phyloP scores from a whole-genome alignment of 2,329 filamentous ascomycete genomes.

The Ascocoryne sarcoides region DNA sequence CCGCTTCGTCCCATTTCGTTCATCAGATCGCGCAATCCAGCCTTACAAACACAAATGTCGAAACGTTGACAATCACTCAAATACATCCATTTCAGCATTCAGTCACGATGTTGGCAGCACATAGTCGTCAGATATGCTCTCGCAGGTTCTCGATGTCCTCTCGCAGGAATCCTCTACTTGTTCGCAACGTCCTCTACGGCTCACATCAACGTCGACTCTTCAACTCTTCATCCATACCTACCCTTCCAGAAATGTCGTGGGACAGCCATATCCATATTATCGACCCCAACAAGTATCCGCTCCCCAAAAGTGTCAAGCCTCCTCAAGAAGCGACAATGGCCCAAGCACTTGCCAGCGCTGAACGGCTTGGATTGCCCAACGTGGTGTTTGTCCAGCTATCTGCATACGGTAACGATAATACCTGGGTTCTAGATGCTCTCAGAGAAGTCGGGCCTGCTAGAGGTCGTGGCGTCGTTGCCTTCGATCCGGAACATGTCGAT shows the following conservation, averaged over 20 bases:
- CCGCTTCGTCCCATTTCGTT: too few relatives aligned
- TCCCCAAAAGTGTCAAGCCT: conserved; percentile 42
- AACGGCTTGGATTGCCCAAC: conserved; percentile 44
- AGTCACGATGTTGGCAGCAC: not conserved
- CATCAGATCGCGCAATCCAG: too few relatives aligned
- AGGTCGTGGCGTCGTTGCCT: conserved; percentile 46
- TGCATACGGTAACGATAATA: conserved; percentile 53
- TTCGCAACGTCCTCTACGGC: not conserved
- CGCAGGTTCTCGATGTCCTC: too few relatives aligned
- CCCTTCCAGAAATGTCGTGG: conserved; percentile 6
- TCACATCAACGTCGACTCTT: not conserved
- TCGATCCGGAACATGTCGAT: conserved; percentile 39
- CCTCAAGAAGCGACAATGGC: conserved; percentile 40
- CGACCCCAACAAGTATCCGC: conserved; percentile 42
- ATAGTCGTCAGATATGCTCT: not conserved
- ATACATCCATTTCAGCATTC: not conserved
- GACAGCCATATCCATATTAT: conserved; percentile 53
- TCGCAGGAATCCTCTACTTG: not conserved
- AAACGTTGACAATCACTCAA: not conserved
- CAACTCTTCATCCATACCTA: not conserved
- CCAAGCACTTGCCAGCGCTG: conserved; percentile 44
- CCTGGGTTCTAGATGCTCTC: conserved; percentile 47
- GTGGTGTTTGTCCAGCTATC: conserved; percentile 48
- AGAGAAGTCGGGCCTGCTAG: conserved; percentile 37
- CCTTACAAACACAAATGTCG: too few relatives aligned